These are phyloP conservation scores for Wickerhamiella spandovensis DNA, from an alignment of 805 yeast species.

Conservation along the genomic window DNA sequence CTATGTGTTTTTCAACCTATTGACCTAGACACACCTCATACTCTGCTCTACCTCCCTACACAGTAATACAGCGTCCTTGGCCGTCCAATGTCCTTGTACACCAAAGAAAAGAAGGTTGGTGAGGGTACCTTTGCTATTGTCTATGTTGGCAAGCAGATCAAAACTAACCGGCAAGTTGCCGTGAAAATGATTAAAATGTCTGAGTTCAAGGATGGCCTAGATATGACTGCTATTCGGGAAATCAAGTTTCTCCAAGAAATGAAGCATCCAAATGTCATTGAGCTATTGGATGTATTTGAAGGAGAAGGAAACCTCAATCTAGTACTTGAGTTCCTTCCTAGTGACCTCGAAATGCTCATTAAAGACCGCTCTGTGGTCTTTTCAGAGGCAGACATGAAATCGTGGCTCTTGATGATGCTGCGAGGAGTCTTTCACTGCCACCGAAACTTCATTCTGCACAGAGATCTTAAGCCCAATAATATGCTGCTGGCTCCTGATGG, in stretches of 20 bases:
- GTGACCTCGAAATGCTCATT: constrained; percentile 81
- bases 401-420: constrained; percentile 89
- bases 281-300: constrained; percentile 75
- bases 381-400: constrained; percentile 73
- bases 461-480: constrained; percentile 91
- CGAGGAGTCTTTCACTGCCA: constrained; percentile 95
- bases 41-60: background rate
- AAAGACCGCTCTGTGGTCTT: constrained; percentile 67
- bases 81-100: constrained; percentile 10
- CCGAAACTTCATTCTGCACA: constrained; percentile 74
- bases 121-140: constrained; percentile 99
- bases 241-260: constrained; percentile 76
- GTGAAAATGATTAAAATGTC: constrained; percentile 93
- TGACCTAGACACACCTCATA: no score
- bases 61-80: background rate
- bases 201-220: constrained; percentile 88
- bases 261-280: constrained; percentile 77
- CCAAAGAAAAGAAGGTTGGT: constrained; percentile 72
- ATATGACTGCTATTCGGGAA: constrained; percentile 94
- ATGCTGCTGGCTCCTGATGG: constrained; percentile 79
- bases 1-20: no score
- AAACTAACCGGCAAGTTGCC: constrained; percentile 54
- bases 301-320: constrained; percentile 53
- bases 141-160: constrained; percentile 51
- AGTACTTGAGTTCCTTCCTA: constrained; percentile 85